Conservation (phyloP, 2,329 filamentous ascomycete genomes). For the Cytospora mali region DNA sequence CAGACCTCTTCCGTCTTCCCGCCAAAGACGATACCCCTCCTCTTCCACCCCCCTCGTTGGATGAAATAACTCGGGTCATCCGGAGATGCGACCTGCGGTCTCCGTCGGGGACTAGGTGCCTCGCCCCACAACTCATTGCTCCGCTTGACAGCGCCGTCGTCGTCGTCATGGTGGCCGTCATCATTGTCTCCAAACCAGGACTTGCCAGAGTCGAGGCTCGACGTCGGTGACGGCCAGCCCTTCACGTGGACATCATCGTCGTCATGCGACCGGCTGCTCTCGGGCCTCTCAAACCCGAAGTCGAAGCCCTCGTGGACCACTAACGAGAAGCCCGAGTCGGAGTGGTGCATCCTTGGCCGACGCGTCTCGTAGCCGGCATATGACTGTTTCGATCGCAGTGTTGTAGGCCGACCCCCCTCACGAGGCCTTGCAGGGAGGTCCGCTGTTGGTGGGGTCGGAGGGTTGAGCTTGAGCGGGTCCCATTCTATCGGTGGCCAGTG, state of each 20-base stretch:
- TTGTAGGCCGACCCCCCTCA: slow-evolving; percentile 21
- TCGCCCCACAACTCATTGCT: slow-evolving; percentile 17
- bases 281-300: slow-evolving; percentile 36
- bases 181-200: slow-evolving; percentile 22
- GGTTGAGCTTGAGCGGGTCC: slow-evolving; percentile 41
- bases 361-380: slow-evolving; percentile 14
- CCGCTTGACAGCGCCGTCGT: slow-evolving; percentile 21
- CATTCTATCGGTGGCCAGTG: slow-evolving; percentile 35
- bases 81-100: slow-evolving; percentile 29
- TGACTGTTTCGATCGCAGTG: slow-evolving; percentile 17
- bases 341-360: slow-evolving; percentile 24
- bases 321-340: slow-evolving; percentile 29
- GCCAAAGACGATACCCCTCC: slow-evolving; percentile 40
- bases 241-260: slow-evolving; percentile 21
- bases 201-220: slow-evolving; percentile 28
- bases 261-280: background rate
- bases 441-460: slow-evolving; percentile 26
- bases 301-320: slow-evolving; percentile 39
- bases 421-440: slow-evolving; percentile 16
- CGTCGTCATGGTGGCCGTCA: background rate
- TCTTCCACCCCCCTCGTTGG: slow-evolving; percentile 42
- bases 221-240: slow-evolving; percentile 27
- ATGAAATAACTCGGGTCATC: slow-evolving; percentile 35
- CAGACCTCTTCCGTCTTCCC: slow-evolving; percentile 23
- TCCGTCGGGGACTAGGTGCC: slow-evolving; percentile 26